phyloP scores from a whole-genome alignment of 306 rosid species.

The Dryas alaskensis region DNA sequence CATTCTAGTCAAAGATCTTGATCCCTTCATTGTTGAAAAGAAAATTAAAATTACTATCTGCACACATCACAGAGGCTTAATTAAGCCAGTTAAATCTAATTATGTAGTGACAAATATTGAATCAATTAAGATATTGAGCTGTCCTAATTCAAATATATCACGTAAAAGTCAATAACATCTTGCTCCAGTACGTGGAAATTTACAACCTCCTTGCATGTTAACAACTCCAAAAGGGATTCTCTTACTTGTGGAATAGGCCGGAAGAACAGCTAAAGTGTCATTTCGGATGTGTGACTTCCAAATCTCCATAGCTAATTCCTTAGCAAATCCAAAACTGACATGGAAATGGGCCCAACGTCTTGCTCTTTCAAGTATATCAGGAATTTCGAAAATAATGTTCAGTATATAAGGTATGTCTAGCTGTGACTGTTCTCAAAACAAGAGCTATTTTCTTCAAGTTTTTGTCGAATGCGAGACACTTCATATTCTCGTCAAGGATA shows the following conservation, averaged over 20 bases:
- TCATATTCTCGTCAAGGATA: slow-evolving; percentile 1
- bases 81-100: neutral
- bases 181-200: too few relatives aligned
- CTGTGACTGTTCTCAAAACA: slow-evolving; percentile 16
- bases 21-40: neutral
- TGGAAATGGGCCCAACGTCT: too few relatives aligned
- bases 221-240: too few relatives aligned
- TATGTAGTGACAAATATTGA: too few relatives aligned
- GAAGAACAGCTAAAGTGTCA: slow-evolving; percentile 25
- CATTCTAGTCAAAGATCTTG: neutral
- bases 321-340: too few relatives aligned
- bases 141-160: too few relatives aligned
- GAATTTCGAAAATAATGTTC: neutral
- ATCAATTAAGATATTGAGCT: too few relatives aligned
- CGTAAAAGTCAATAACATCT: too few relatives aligned
- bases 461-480: slow-evolving; percentile 30
- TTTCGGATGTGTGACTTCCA: neutral
- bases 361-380: too few relatives aligned
- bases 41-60: slow-evolving; percentile 24
- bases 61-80: too few relatives aligned
- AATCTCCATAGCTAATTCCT: too few relatives aligned
- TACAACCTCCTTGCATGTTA: too few relatives aligned
- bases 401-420: slow-evolving; percentile 18
- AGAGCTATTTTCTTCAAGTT: slow-evolving; percentile 25
- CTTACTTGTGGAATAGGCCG: slow-evolving; percentile 28